These are phyloP conservation scores for Erodium trifolium DNA, from an alignment of 441 rosid genomes.

Conservation along the genomic window DNA sequence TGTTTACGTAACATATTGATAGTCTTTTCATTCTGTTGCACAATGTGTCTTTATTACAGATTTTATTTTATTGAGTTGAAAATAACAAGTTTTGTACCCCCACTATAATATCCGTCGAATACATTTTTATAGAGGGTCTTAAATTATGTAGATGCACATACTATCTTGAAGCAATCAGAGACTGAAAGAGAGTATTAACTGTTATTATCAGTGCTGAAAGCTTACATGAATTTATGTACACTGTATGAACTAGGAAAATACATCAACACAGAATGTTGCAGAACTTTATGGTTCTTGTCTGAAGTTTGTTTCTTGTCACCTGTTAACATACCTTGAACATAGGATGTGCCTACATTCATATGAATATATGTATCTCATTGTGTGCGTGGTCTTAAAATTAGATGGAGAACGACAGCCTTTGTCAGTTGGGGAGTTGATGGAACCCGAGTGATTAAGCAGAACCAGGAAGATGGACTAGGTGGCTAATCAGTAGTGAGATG, in stretches of 20 bases:
- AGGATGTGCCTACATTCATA: neutral
- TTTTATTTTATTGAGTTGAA: slow-evolving; percentile 20
- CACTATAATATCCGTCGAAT: neutral
- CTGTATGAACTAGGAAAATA: neutral
- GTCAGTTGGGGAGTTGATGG: slow-evolving; percentile 27
- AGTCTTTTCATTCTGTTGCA: neutral
- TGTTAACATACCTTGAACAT: too few species aligned
- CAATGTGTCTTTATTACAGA: slow-evolving; percentile 15
- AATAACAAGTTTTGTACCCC: neutral
- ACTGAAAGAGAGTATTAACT: too few species aligned
- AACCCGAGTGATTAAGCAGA: slow-evolving; percentile 25
- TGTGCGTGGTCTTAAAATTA: slow-evolving; percentile 24
- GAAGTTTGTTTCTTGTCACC: too few species aligned
- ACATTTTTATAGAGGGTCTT: neutral
- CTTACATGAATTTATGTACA: too few species aligned
- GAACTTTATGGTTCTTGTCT: too few species aligned
- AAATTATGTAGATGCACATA: neutral
- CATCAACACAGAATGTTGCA: neutral
- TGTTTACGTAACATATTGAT: neutral
- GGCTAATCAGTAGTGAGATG: neutral
- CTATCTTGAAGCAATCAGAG: too few species aligned
- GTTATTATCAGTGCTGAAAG: too few species aligned
- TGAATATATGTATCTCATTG: neutral
- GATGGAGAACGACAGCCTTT: slow-evolving; percentile 37
- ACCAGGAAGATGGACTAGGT: slow-evolving; percentile 21